These are phyloP conservation scores for Paraphaeosphaeria minitans DNA, from an alignment of 2,329 filamentous ascomycete genomes.

Conservation along the genomic window DNA sequence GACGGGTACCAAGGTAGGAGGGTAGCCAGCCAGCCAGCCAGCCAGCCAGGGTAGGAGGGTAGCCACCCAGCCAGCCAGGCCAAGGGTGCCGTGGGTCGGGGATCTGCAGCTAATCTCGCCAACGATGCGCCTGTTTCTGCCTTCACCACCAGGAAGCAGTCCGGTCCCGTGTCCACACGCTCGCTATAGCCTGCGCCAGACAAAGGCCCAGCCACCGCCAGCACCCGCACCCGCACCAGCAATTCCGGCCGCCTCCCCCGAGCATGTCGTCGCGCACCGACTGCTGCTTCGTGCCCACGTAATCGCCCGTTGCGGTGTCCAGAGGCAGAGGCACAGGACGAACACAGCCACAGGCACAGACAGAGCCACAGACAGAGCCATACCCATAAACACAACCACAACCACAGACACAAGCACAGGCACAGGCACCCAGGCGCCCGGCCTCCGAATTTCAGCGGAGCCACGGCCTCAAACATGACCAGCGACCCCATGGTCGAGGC, in stretches of 20 bases:
- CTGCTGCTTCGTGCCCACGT: conserved; percentile 34
- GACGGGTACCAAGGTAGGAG: no score
- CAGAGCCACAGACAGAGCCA: background rate
- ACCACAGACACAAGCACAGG: background rate
- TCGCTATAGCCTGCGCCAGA: background rate
- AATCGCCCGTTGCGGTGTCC: conserved; percentile 22
- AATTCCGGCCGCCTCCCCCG: background rate
- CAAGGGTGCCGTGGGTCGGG: background rate
- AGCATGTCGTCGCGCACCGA: conserved; percentile 31
- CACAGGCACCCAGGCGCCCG: background rate
- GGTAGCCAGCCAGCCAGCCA: no score
- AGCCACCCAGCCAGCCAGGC: no score
- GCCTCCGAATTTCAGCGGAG: conserved; percentile 17
- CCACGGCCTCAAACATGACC: conserved; percentile 32
- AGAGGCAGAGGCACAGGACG: no score
- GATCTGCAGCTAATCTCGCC: conserved; percentile 7
- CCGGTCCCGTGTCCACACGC: background rate
- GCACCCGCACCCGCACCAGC: background rate
- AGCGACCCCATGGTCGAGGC: conserved; percentile 37
- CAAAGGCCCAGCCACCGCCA: background rate
- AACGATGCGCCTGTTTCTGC: background rate
- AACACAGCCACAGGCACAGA: background rate
- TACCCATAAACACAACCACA: no score
- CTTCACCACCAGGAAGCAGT: background rate
- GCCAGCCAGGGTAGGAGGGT: no score